Conservation (phyloP, 495 filamentous ascomycete genomes). For the Podospora pseudopauciseta region DNA sequence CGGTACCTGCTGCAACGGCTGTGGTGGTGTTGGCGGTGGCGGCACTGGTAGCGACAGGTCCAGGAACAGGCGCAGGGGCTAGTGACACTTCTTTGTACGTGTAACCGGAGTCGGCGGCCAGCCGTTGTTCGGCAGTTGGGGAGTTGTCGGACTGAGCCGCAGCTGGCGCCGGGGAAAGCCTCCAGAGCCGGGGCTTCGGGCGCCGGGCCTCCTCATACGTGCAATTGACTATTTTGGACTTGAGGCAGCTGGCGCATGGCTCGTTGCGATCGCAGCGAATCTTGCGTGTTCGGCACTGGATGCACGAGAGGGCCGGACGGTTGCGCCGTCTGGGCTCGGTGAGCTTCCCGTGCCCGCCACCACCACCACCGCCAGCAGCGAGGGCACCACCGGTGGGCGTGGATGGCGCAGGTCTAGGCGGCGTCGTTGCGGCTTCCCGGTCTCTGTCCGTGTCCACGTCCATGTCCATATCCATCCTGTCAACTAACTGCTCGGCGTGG, state of each 20-base stretch:
- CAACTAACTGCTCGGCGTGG: neutral
- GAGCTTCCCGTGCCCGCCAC: conserved; percentile 1
- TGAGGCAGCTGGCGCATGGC: conserved; percentile 51
- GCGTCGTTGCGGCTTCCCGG: conserved; percentile 12
- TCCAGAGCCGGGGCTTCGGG: conserved; percentile 33
- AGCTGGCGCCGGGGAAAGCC: conserved; percentile 24
- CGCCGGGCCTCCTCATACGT: conserved; percentile 40
- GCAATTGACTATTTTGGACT: conserved; percentile 44
- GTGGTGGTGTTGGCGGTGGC: conserved; percentile 4
- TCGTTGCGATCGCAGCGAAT: conserved; percentile 53
- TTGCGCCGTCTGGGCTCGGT: conserved; percentile 36
- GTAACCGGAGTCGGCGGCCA: conserved; percentile 9
- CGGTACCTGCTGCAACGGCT: neutral
- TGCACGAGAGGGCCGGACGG: conserved; percentile 47
- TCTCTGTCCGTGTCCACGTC: conserved; percentile 22
- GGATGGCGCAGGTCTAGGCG: conserved; percentile 11
- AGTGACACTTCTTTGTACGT: conserved; percentile 13
- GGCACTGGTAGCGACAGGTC: neutral
- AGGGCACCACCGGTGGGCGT: conserved; percentile 12
- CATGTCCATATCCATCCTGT: conserved; percentile 11
- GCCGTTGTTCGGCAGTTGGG: conserved; percentile 17
- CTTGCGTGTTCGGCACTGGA: conserved; percentile 53
- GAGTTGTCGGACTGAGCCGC: conserved; percentile 20
- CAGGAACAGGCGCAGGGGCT: conserved; percentile 8
- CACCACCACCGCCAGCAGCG: neutral